Evolutionary conservation across 371 early-diverging fungal genomes (phyloP), one percentile per base, ranked within the genome.

Genomic region (Umbelopsis sp.): DNA sequence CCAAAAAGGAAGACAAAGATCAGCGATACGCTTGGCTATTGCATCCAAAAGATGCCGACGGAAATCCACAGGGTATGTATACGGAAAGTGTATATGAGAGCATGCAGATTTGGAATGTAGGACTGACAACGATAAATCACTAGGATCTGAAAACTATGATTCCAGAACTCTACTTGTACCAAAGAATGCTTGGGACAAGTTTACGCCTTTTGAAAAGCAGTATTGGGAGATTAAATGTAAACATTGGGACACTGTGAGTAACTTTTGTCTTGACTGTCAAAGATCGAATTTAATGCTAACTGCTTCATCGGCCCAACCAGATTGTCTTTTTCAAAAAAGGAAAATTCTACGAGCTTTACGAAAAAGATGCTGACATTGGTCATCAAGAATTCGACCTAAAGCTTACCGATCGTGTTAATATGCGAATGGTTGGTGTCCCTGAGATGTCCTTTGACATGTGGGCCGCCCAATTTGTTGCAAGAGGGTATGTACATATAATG

Each of bases 341-440:
- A 73, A 96, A 99, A 77, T 99, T 99, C 72, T 99, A 95, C 77
- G 97, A 99, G 79, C 80, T 99, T n/a, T 99, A 98, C 77, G 99
- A 99, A 78, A 94, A 96, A 67, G 99, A 99, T 79, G 99, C 99
- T 0, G 96, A 97, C 65, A 93, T 99, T 70, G 99, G 97, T n/a
- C 93, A 96, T 70, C 94, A 92, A 66, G 83, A 95, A 66, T 99
- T 99, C 80, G 99, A 99, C 76, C 82, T 99, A 69, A 99, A 97
- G 69, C 74, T 99, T 73, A 96, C 97, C 0, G 99, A 99, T 69
- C 88, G 99, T 14, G 97, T 95, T 46, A 97, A 97, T 80, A 99
- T 99, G 99, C 87, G 95, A 46, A 99, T 99, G 99, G 97, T 95
- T 0, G 99, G 99, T 10, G 96, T 99, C 0, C 99, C 99, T 20